Conservation (phyloP, 495 filamentous ascomycete genomes). For the Filosporella fistucella region DNA sequence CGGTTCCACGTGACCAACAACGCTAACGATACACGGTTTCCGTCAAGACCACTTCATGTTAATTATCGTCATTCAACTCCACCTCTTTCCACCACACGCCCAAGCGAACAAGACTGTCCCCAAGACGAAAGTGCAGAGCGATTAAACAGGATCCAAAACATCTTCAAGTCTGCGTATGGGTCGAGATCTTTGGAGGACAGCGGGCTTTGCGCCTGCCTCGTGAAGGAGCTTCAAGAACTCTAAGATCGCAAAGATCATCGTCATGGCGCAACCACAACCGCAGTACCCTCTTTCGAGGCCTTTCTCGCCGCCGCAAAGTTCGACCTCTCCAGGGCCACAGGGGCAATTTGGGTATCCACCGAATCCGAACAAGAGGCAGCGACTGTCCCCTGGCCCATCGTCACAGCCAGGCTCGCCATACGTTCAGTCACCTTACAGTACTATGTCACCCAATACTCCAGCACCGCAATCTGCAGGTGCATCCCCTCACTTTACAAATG, state of each 20-base stretch:
- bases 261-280: slow-evolving; percentile 64
- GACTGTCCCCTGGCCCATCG: slow-evolving; percentile 63
- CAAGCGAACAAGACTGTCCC: too few relatives aligned
- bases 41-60: too few relatives aligned
- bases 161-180: slow-evolving; percentile 15
- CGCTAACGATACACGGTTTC: too few relatives aligned
- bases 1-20: too few relatives aligned
- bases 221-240: slow-evolving; percentile 12
- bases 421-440: slow-evolving; percentile 38
- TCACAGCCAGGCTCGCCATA: slow-evolving; percentile 40
- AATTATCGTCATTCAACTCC: too few relatives aligned
- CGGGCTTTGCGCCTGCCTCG: slow-evolving; percentile 30
- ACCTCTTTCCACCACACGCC: too few relatives aligned
- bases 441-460: slow-evolving; percentile 41
- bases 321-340: slow-evolving; percentile 39
- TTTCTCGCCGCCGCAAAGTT: slow-evolving; percentile 51
- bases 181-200: slow-evolving; percentile 24
- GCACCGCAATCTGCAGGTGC: slow-evolving; percentile 21
- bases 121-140: too few relatives aligned
- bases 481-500: slow-evolving; percentile 21
- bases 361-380: slow-evolving; percentile 61
- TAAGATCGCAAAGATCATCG: slow-evolving; percentile 21
- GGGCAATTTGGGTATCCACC: slow-evolving; percentile 29
- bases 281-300: slow-evolving; percentile 40
- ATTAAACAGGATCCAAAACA: neutral